Percentiles rank a stretch among this genome's conserved stretches.
Evolutionary conservation across 345 rosid species (phyloP).

Genomic region (Combretum micranthum): DNA sequence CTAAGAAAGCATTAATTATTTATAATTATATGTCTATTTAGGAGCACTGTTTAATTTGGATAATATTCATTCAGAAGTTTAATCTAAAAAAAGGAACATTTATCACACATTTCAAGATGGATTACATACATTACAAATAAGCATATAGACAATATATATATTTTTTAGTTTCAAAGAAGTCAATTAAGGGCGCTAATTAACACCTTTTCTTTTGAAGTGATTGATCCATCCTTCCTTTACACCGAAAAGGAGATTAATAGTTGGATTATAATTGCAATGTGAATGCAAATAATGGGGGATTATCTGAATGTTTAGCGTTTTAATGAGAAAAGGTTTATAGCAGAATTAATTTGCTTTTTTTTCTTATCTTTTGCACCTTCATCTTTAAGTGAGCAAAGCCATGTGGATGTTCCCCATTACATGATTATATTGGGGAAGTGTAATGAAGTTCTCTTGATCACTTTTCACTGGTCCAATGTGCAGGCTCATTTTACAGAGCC

Average conservation of each 20-base stretch:
- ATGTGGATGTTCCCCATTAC: constrained; percentile 6
- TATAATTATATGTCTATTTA: no score
- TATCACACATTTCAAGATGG: no score
- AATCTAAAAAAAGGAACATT: no score
- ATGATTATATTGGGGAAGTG: constrained; percentile 19
- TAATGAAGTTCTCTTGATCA: constrained; percentile 15
- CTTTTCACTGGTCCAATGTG: constrained; percentile 25
- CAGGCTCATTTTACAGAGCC: constrained; percentile 7
- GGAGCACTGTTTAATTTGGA: no score
- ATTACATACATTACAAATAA: no score
- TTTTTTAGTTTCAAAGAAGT: no score
- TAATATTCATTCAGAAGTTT: no score
- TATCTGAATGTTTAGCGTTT: constrained; percentile 1
- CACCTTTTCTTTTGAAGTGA: background rate
- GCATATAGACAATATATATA: no score
- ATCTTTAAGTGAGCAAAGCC: constrained; percentile 26
- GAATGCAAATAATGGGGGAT: constrained; percentile 5
- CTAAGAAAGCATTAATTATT: no score
- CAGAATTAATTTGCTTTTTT: background rate
- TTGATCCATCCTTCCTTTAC: constrained; percentile 1
- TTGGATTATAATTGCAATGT: constrained; percentile 14
- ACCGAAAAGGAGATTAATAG: constrained; percentile 11
- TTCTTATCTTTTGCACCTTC: constrained; percentile 4
- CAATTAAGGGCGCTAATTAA: no score
- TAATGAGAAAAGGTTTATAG: background rate